Evolutionary conservation across 2,329 filamentous ascomycete genomes (phyloP).

Genomic region (Diaporthe velutina): DNA sequence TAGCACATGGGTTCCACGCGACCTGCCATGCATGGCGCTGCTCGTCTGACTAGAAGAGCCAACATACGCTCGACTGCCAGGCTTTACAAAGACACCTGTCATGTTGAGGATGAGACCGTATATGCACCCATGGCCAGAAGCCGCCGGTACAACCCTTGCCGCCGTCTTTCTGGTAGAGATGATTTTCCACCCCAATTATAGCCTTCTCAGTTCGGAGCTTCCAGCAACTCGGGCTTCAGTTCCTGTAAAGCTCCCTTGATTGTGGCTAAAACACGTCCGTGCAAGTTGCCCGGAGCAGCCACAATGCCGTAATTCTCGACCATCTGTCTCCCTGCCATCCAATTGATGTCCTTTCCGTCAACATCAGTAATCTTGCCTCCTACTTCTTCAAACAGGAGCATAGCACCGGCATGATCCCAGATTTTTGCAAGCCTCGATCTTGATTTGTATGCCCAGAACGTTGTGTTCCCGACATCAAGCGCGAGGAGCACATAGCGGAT

Average conservation of each 20-base stretch:
- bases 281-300: conserved; percentile 61
- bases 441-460: conserved; percentile 68
- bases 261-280: conserved; percentile 57
- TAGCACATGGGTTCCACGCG: not conserved
- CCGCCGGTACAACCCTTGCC: not conserved
- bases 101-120: not conserved
- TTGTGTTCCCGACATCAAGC: conserved; percentile 65
- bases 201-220: conserved; percentile 38
- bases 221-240: conserved; percentile 50
- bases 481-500: conserved; percentile 67
- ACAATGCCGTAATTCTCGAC: conserved; percentile 67
- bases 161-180: not conserved
- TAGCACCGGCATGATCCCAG: conserved; percentile 72
- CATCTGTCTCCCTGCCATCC: conserved; percentile 63
- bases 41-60: not conserved
- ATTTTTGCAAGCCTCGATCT: conserved; percentile 64
- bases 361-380: conserved; percentile 69
- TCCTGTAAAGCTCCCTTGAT: conserved; percentile 51
- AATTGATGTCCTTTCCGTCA: conserved; percentile 63
- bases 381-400: conserved; percentile 69
- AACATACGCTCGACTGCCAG: not conserved
- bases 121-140: not conserved
- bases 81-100: not conserved
- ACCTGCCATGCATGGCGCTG: not conserved
- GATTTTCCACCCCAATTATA: not conserved